phyloP scores from a whole-genome alignment of 208 protist genomes.

The Wallacemonas sp. region DNA sequence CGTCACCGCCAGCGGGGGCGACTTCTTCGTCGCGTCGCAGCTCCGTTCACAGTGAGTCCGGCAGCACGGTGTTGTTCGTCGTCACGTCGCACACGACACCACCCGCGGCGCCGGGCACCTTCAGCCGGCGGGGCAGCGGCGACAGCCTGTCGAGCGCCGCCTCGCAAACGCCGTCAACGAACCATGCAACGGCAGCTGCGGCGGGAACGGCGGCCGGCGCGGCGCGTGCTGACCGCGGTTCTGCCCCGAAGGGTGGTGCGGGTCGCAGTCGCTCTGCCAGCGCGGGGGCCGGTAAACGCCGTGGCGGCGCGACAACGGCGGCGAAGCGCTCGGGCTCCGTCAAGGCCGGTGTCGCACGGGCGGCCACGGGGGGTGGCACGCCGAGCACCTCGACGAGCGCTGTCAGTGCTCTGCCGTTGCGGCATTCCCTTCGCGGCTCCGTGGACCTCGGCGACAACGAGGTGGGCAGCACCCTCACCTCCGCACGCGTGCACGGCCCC shows the following conservation, averaged over 20 bases:
- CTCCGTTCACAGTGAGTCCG: slow-evolving; percentile 3
- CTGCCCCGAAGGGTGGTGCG: background rate
- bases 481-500: background rate
- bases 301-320: background rate
- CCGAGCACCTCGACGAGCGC: background rate
- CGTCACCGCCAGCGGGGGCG: slow-evolving; percentile 6
- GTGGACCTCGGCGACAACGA: background rate
- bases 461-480: background rate
- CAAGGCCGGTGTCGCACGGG: background rate
- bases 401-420: background rate
- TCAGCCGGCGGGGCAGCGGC: background rate
- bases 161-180: background rate
- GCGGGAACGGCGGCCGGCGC: background rate
- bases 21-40: slow-evolving; percentile 28
- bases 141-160: slow-evolving; percentile 1
- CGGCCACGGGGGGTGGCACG: background rate
- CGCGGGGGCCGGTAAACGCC: slow-evolving; percentile 6
- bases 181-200: background rate
- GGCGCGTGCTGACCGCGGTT: background rate
- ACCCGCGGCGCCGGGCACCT: background rate
- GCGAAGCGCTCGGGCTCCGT: slow-evolving; percentile 7
- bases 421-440: background rate
- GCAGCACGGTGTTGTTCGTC: background rate
- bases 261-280: slow-evolving; percentile 10
- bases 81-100: background rate